phyloP scores from a whole-genome alignment of 176 grass and related monocot genomes.

The Bonia amplexicaulis region DNA sequence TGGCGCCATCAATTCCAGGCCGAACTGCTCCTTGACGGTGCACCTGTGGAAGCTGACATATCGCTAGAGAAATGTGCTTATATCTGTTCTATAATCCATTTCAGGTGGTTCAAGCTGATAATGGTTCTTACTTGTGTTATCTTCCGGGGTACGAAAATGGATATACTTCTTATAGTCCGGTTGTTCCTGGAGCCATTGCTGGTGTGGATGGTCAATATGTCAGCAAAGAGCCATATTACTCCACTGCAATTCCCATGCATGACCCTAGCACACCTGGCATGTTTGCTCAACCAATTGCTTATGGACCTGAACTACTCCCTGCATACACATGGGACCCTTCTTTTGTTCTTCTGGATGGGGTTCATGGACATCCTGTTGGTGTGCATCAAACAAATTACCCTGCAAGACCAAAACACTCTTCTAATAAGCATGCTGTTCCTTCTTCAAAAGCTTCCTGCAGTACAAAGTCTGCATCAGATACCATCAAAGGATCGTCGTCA shows the following conservation, averaged over 20 bases:
- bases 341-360: conserved; percentile 55
- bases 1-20: not conserved
- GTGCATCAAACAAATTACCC: conserved; percentile 46
- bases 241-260: conserved; percentile 40
- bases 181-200: conserved; percentile 44
- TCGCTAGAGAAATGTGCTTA: conserved; percentile 18
- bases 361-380: conserved; percentile 56
- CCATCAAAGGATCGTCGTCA: conserved; percentile 57
- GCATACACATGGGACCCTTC: conserved; percentile 68
- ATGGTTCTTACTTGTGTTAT: conserved; percentile 66
- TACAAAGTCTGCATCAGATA: conserved; percentile 35
- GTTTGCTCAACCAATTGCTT: conserved; percentile 52
- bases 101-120: conserved; percentile 80
- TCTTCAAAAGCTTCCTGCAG: conserved; percentile 34
- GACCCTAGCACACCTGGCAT: conserved; percentile 38
- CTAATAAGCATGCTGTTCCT: conserved; percentile 37
- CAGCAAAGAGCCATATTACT: conserved; percentile 55
- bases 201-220: conserved; percentile 63
- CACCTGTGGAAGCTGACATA: conserved; percentile 17
- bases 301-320: conserved; percentile 57
- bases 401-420: conserved; percentile 42
- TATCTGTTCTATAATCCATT: conserved; percentile 19
- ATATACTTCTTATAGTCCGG: conserved; percentile 40
- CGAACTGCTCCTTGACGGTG: conserved; percentile 9
- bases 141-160: conserved; percentile 67